These are phyloP conservation scores for Periconia sp. DNA, from an alignment of 2,329 filamentous ascomycete genomes.

Conservation along the genomic window DNA sequence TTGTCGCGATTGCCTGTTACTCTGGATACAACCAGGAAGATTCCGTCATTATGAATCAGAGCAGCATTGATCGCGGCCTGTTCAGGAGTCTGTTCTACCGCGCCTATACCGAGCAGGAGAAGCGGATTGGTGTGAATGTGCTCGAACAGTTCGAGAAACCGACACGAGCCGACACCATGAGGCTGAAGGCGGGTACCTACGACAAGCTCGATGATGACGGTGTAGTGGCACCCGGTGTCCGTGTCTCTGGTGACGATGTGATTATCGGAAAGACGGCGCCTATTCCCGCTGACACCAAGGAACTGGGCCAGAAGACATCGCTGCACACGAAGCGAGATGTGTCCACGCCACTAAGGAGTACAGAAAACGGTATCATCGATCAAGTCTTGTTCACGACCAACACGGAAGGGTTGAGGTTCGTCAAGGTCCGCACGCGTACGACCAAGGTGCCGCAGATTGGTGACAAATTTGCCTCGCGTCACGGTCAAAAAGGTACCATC, in stretches of 20 bases:
- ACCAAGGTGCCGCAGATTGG: conserved; percentile 99
- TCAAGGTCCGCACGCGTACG: conserved; percentile 95
- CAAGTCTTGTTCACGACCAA: conserved; percentile 93
- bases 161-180: conserved; percentile 80
- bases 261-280: conserved; percentile 99
- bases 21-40: conserved; percentile 99
- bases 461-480: conserved; percentile 98
- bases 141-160: conserved; percentile 97
- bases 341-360: conserved; percentile 90
- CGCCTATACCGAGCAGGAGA: conserved; percentile 95
- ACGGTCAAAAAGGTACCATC: conserved; percentile 98
- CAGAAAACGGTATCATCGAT: conserved; percentile 95
- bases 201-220: conserved; percentile 98
- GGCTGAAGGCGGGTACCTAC: conserved; percentile 92
- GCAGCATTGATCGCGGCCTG: conserved; percentile 93
- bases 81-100: conserved; percentile 98
- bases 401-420: conserved; percentile 89
- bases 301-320: conserved; percentile 88
- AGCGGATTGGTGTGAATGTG: conserved; percentile 89
- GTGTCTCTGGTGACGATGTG: conserved; percentile 96
- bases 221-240: conserved; percentile 88
- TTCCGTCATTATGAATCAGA: conserved; percentile 99
- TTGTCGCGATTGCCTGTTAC: conserved; percentile 96
- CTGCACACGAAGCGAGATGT: conserved; percentile 92
- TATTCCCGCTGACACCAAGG: conserved; percentile 87